Evolutionary conservation across 129 eudicot species (phyloP).

Genomic region (Arctium lappa): DNA sequence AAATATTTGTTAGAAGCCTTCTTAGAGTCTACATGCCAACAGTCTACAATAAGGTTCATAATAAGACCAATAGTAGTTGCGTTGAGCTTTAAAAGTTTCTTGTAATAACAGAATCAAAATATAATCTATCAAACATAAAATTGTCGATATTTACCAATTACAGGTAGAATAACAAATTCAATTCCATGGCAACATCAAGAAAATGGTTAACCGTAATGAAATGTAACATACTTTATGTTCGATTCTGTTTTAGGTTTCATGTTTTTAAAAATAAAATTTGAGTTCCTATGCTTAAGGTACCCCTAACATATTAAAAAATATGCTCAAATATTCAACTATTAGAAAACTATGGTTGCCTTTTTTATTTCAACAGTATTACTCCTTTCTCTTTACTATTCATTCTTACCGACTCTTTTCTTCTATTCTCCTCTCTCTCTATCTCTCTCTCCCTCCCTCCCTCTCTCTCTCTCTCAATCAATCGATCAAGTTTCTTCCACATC

Average conservation of each 20-base stretch:
- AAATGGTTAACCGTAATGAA: too few species aligned
- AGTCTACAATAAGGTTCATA: not conserved
- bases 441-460: too few species aligned
- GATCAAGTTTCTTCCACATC: not conserved
- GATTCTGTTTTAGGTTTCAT: not conserved
- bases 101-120: not conserved
- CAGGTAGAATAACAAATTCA: not conserved
- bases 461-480: not conserved
- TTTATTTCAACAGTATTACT: not conserved
- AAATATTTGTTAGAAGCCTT: not conserved
- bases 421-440: too few species aligned
- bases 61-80: not conserved
- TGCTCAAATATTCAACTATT: not conserved
- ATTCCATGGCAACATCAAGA: not conserved
- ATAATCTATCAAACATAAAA: not conserved
- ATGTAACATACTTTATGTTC: too few species aligned
- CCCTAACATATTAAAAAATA: not conserved
- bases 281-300: not conserved
- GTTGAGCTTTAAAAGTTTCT: not conserved
- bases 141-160: not conserved
- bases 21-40: not conserved
- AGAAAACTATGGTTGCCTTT: not conserved
- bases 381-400: not conserved
- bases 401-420: not conserved
- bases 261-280: not conserved